Conservation (phyloP, 805 yeast species). For the Teunomyces atbi region DNA sequence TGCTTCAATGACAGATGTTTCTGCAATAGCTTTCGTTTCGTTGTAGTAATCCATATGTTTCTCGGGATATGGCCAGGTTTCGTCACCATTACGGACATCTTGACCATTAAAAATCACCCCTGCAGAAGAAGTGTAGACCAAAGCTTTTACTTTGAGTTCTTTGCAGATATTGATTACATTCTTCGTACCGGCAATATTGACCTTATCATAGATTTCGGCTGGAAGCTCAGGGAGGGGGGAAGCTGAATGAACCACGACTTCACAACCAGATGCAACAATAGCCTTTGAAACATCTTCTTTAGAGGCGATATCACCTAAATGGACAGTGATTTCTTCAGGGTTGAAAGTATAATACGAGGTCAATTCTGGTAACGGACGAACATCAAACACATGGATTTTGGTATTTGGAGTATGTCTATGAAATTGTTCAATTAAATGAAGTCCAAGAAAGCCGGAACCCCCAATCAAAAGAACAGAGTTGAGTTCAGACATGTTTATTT, state of each 20-base stretch:
- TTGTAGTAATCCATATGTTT: constrained; percentile 96
- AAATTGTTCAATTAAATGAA: constrained; percentile 87
- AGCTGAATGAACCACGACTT: constrained; percentile 90
- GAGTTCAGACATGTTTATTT: constrained; percentile 12
- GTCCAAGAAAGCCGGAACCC: constrained; percentile 92
- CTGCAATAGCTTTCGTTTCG: constrained; percentile 92
- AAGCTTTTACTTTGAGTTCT: constrained; percentile 51
- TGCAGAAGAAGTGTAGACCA: constrained; percentile 95
- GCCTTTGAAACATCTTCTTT: constrained; percentile 66
- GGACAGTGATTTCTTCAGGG: constrained; percentile 53
- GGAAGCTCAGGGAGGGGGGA: constrained; percentile 88
- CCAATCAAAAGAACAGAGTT: constrained; percentile 83
- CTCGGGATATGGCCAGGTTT: constrained; percentile 87
- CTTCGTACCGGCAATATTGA: constrained; percentile 85
- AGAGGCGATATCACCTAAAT: constrained; percentile 83
- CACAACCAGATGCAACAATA: constrained; percentile 55
- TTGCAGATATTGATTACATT: constrained; percentile 67
- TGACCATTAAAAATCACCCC: constrained; percentile 97
- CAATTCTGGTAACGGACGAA: constrained; percentile 80
- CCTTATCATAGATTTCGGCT: constrained; percentile 79
- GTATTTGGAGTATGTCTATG: constrained; percentile 64
- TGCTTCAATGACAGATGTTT: constrained; percentile 72
- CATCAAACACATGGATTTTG: constrained; percentile 81
- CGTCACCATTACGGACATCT: constrained; percentile 89
- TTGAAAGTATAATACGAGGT: constrained; percentile 77